Evolutionary conservation across 164 flowering plant species (phyloP), one percentile per base, ranked within the genome.

Genomic region (Paratinospora sagittata): DNA sequence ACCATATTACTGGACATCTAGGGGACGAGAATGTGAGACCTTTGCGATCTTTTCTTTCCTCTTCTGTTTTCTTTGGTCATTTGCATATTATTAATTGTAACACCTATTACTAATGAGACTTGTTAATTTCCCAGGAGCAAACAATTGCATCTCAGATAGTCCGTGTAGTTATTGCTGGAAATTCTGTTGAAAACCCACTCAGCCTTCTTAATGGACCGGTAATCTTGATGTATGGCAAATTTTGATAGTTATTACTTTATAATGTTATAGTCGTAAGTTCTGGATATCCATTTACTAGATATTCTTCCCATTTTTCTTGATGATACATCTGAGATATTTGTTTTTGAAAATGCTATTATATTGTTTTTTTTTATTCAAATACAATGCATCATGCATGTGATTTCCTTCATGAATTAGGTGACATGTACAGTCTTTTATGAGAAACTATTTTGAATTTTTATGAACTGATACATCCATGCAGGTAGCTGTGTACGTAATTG

Each of bases 1-100:
- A 96, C 82, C 97, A 92, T 82, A 84, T 96, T 70, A 90, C 97
- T 21, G 99, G 99, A 47, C 96, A 93, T 88, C 80, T 91, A 70
- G 98, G 99, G 73, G 98, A 91, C 81, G 93, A 84, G 63, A 85
- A 89, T 88, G 99, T 96, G 66, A 52, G 66, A 30, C 43, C 55
- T n/a, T 66, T 23, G 55, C 6, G n/a, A 30, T 75, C 36, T 60
- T 66, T 71, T 11, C 55, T 57, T 70, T 74, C 19, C 39, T 24
- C 47, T 72, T 60, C 13, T 34, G 0, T 61, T 45, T 43, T 61
- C 39, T 21, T 17, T 26, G 27, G 43, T 21, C 37, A 33, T 36
- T 9, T 8, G 60, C 45, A 62, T 49, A 34, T 55, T 19, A 21
- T 19, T 52, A 19, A 17, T 52, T 52, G 14, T n/a, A 52, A 14